These are phyloP conservation scores for Escovopsis sp. DNA, from an alignment of 2,329 filamentous ascomycete species.

Conservation along the genomic window DNA sequence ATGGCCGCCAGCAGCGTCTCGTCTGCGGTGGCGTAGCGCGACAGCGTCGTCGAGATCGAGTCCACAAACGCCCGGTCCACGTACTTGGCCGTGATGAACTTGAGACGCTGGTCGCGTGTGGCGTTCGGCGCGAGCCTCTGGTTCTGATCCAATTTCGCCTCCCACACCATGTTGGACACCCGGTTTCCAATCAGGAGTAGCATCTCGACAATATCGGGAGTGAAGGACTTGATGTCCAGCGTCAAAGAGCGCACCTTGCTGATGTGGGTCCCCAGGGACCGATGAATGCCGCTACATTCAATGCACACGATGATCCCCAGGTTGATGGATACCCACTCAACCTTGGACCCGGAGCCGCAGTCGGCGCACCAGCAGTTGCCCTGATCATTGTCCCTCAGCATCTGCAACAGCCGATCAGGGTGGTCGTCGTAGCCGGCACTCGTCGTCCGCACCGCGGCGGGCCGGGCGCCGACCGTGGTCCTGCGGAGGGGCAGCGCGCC, in stretches of 20 bases:
- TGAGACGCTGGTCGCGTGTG: conserved; percentile 77
- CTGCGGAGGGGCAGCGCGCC: conserved; percentile 56
- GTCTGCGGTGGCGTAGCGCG: conserved; percentile 62
- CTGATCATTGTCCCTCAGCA: conserved; percentile 77
- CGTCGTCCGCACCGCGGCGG: conserved; percentile 50
- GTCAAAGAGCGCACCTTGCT: conserved; percentile 94
- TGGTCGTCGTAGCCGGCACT: conserved; percentile 67
- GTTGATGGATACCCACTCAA: conserved; percentile 98
- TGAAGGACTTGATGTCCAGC: conserved; percentile 90
- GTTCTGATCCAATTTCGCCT: conserved; percentile 60
- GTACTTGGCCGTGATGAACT: conserved; percentile 92
- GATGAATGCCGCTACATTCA: conserved; percentile 93
- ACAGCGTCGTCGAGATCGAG: conserved; percentile 58
- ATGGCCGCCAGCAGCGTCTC: conserved; percentile 84
- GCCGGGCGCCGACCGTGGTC: conserved; percentile 81
- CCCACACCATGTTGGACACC: conserved; percentile 94
- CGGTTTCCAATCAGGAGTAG: conserved; percentile 84
- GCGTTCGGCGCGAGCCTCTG: conserved; percentile 63
- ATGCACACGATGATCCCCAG: conserved; percentile 92
- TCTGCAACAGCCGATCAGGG: conserved; percentile 72
- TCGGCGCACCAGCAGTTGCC: conserved; percentile 91
- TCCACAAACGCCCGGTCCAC: conserved; percentile 71
- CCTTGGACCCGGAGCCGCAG: conserved; percentile 79
- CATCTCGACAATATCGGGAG: conserved; percentile 89
- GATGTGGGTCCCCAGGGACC: conserved; percentile 91